These are phyloP conservation scores for Trypanosoma boissoni DNA, from an alignment of 208 protist species.

Conservation along the genomic window DNA sequence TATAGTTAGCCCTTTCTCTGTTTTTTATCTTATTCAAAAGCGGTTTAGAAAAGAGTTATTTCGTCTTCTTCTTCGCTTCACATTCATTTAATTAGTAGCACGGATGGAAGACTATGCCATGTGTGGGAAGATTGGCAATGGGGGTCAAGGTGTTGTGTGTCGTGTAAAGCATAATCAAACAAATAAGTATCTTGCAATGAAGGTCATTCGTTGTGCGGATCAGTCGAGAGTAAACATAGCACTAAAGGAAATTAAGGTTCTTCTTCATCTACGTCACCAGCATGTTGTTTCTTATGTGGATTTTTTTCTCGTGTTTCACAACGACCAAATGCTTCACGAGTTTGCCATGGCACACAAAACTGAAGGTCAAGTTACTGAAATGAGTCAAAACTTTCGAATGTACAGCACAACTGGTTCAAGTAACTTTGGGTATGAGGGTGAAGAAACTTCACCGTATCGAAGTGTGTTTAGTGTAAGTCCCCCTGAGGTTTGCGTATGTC, in stretches of 20 bases:
- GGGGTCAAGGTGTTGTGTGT: constrained; percentile 81
- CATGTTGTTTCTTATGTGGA: constrained; percentile 86
- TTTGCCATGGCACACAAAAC: constrained; percentile 26
- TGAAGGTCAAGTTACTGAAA: constrained; percentile 4
- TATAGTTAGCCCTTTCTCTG: too few relatives aligned
- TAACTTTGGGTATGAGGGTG: background rate
- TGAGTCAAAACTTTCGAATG: constrained; percentile 9
- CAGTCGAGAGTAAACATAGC: constrained; percentile 69
- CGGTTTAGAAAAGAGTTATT: too few relatives aligned
- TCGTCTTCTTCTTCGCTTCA: too few relatives aligned
- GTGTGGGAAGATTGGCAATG: constrained; percentile 63
- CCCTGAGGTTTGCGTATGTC: constrained; percentile 51
- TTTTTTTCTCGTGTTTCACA: constrained; percentile 85
- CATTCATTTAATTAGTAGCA: too few relatives aligned
- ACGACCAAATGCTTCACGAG: constrained; percentile 41
- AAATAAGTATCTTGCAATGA: constrained; percentile 72
- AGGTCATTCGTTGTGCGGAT: constrained; percentile 72
- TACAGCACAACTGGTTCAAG: constrained; percentile 20
- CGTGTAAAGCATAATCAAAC: constrained; percentile 51
- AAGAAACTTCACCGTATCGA: background rate
- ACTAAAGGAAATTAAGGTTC: constrained; percentile 84
- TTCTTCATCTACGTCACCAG: constrained; percentile 71
- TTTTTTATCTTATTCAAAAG: too few relatives aligned
- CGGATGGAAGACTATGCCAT: constrained; percentile 88
- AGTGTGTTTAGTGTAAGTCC: constrained; percentile 4